Base-by-base conservation (phyloP, 768 basidiomycete species). In the Leccinellum rugosiceps region DNA sequence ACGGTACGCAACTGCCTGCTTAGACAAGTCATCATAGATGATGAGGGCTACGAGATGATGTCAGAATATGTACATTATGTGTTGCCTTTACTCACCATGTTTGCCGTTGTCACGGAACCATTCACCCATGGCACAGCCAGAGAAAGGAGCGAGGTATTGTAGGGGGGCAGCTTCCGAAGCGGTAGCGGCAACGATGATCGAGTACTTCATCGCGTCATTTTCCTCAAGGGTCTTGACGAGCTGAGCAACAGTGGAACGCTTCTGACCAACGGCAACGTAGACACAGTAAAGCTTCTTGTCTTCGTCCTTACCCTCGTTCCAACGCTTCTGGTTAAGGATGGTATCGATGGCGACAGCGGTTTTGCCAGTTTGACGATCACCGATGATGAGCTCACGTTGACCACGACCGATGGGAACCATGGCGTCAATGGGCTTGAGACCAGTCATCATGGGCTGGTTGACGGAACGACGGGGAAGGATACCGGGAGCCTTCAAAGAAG, bases 81-180 rank as follows among this genome's bases (percentile, higher is more conserved):
- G 19, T n/a, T 3, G 4, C 2, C 30, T n/a, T 38, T 25, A 66
- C 86, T 54, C 68, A 90, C 90, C 95, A 77, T 99, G 97, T 81
- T 96, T 98, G 81, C 94, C 96, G 76, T 99, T 99, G 80, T 99
- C 97, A 79, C 94, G 92, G 97, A 99, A 99, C 96, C 96, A 99
- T 80, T 99, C 97, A 75, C 97, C 97, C 94, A 99, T 99, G 70
- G 97, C 97, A 78, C 94, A 96, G 63, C 97, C 97, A 65, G 97
- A 96, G 93, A 99, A 99, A 65, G 97, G 97, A 69, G 97, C 97
- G 68, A 99, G 91, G 80, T 98, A 99, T 75, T 99, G 97, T 56
- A 99, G 84, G 66, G 97, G 97, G 66, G 97, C 97, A 68, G 97
- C 97, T 81, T 99, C 97, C 26, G 95, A 98, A 56, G 97, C 97